phyloP scores from a whole-genome alignment of 768 basidiomycete species.

The Termitomyces sp. region DNA sequence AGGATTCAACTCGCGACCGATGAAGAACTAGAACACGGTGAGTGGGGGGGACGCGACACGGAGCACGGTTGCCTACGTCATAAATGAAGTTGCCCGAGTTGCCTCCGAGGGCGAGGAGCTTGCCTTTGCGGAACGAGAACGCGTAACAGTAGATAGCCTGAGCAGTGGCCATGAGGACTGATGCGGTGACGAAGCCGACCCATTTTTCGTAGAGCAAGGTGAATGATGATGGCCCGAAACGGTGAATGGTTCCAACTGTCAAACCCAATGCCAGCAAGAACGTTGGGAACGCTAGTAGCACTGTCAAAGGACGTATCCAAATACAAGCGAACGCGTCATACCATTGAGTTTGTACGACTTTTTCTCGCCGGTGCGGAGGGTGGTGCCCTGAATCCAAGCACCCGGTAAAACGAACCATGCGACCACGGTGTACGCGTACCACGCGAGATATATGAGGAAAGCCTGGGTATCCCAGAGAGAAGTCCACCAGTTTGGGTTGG shows the following conservation, averaged over 20 bases:
- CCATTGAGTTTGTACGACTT: conserved; percentile 95
- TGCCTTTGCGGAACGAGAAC: conserved; percentile 62
- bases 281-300: conserved; percentile 80
- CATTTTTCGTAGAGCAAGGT: conserved; percentile 92
- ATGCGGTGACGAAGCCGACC: conserved; percentile 83
- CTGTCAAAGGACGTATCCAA: not conserved
- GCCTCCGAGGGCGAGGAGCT: conserved; percentile 87
- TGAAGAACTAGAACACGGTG: conserved; percentile 67
- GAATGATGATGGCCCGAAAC: conserved; percentile 74
- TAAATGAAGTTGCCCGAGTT: conserved; percentile 87
- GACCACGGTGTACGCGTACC: conserved; percentile 86
- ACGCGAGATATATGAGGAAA: conserved; percentile 69
- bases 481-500: conserved; percentile 59
- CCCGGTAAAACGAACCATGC: conserved; percentile 81
- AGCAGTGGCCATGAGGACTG: conserved; percentile 70
- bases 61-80: conserved; percentile 59
- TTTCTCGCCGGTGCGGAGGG: conserved; percentile 70
- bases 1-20: conserved; percentile 94
- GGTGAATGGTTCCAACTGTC: conserved; percentile 62
- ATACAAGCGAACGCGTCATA: conserved; percentile 27
- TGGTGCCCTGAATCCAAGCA: conserved; percentile 66
- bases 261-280: conserved; percentile 79
- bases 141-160: conserved; percentile 75
- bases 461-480: conserved; percentile 84
- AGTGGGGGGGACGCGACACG: conserved; percentile 2